phyloP scores from a whole-genome alignment of 2,329 filamentous ascomycete species.

The Sphaerulina vaccinii region DNA sequence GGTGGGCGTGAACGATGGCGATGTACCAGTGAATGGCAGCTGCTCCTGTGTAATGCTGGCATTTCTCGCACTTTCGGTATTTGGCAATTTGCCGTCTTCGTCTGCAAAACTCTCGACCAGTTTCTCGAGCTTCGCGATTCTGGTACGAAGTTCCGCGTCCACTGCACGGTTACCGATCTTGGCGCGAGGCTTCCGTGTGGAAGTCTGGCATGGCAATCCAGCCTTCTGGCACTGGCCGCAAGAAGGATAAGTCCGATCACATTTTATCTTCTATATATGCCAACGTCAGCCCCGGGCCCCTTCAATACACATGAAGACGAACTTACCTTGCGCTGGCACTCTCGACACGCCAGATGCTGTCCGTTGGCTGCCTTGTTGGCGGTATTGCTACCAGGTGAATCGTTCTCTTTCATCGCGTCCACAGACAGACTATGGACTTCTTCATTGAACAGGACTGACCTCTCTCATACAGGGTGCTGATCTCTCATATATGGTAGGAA shows the following conservation, averaged over 20 bases:
- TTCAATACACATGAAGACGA: no score
- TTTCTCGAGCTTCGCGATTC: conserved; percentile 27
- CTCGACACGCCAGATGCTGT: conserved; percentile 21
- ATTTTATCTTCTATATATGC: conserved; percentile 24
- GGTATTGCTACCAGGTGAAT: background rate
- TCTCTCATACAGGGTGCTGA: no score
- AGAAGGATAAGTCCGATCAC: conserved; percentile 22
- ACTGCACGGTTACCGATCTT: conserved; percentile 24
- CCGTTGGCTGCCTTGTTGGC: background rate
- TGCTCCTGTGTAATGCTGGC: background rate
- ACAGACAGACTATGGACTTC: no score
- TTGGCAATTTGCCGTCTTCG: conserved; percentile 19
- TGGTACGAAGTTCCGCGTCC: conserved; percentile 24
- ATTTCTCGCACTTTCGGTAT: background rate
- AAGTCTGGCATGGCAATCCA: conserved; percentile 18
- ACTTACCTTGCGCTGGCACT: conserved; percentile 17
- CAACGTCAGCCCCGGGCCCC: background rate
- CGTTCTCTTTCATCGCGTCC: background rate
- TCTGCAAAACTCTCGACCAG: conserved; percentile 26
- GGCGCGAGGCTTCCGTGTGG: conserved; percentile 25
- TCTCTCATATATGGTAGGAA: no score
- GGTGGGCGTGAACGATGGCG: background rate
- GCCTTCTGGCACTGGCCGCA: conserved; percentile 23
- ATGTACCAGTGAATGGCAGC: background rate
- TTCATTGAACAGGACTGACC: no score